Percentiles rank a stretch among this genome's conserved stretches.
These are phyloP conservation scores for Lasiodiplodia hormozganensis DNA, from an alignment of 2,329 filamentous ascomycete genomes.

Conservation along the genomic window DNA sequence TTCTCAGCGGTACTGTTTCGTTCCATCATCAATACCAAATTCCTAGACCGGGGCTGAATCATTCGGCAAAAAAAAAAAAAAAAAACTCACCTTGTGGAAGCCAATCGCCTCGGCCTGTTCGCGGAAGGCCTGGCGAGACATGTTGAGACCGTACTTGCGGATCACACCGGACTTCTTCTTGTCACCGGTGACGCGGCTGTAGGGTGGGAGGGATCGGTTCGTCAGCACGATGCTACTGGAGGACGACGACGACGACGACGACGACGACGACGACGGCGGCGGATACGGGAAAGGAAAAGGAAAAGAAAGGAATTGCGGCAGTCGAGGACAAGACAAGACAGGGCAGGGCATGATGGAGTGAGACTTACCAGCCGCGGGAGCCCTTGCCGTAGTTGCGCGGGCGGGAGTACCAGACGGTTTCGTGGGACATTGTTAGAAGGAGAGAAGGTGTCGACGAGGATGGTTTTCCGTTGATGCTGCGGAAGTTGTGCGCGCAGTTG, in stretches of 20 bases:
- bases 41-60: too few relatives aligned
- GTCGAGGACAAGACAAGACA: too few relatives aligned
- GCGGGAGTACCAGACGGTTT: conserved; percentile 99
- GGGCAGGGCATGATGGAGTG: too few relatives aligned
- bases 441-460: too few relatives aligned
- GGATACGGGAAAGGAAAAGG: too few relatives aligned
- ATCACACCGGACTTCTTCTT: conserved; percentile 75
- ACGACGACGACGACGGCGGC: too few relatives aligned
- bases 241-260: too few relatives aligned
- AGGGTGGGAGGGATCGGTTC: background rate
- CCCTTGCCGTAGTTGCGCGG: conserved; percentile 98
- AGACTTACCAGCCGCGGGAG: conserved; percentile 84
- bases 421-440: conserved; percentile 75
- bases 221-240: too few relatives aligned
- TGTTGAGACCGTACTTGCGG: conserved; percentile 98
- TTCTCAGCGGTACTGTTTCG: too few relatives aligned
- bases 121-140: conserved; percentile 75
- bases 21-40: too few relatives aligned
- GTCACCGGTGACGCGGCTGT: conserved; percentile 22
- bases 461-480: background rate
- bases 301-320: too few relatives aligned
- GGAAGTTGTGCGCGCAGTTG: background rate
- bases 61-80: too few relatives aligned
- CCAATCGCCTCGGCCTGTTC: conserved; percentile 73
- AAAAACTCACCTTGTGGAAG: conserved; percentile 68